Evolutionary conservation across 73 alveolate genomes (phyloP).

Genomic region (Paramecium sexaurelia): DNA sequence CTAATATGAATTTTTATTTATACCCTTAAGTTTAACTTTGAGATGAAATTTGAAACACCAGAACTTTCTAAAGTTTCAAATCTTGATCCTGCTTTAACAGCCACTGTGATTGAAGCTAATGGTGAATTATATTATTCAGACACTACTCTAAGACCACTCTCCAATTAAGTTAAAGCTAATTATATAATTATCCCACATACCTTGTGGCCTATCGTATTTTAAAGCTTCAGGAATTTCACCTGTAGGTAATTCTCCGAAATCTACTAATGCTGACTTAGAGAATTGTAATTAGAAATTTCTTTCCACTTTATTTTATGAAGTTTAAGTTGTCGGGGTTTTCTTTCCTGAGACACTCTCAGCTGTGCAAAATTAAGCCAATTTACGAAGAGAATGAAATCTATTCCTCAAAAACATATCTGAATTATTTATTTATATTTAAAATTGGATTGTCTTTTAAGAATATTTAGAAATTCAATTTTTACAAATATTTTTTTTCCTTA

Average conservation of each 20-base stretch:
- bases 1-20: not conserved
- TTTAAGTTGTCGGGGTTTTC: not conserved
- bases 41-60: conserved; percentile 79
- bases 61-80: conserved; percentile 76
- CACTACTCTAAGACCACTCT: conserved; percentile 62
- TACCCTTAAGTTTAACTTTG: conserved; percentile 68
- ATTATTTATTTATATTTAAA: conserved; percentile 32
- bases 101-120: conserved; percentile 67
- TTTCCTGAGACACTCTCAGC: conserved; percentile 42
- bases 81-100: conserved; percentile 86
- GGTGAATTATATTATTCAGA: not conserved
- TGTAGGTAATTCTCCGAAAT: conserved; percentile 81
- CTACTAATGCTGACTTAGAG: conserved; percentile 78
- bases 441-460: not conserved
- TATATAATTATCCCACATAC: conserved; percentile 52
- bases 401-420: conserved; percentile 57
- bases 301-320: not conserved
- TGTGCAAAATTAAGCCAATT: conserved; percentile 45
- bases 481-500: not conserved
- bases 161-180: conserved; percentile 50
- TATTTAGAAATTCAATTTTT: not conserved
- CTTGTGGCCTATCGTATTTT: conserved; percentile 83
- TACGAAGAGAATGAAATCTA: conserved; percentile 12
- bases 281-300: conserved; percentile 68
- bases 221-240: conserved; percentile 92